Evolutionary conservation across 805 yeast genomes (phyloP).

Genomic region (Ogataea wickerhamii): DNA sequence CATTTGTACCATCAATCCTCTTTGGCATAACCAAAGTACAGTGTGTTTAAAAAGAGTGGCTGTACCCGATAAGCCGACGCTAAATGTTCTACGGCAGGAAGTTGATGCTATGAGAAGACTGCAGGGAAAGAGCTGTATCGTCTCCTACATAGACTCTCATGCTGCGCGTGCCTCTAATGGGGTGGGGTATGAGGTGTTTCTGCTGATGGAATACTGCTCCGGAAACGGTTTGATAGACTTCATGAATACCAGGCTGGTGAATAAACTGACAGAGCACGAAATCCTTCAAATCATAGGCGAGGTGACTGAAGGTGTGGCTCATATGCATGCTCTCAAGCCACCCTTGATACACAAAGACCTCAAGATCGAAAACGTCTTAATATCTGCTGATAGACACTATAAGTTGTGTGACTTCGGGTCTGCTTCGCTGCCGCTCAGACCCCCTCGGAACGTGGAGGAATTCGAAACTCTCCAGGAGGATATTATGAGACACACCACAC

Average conservation of each 20-base stretch:
- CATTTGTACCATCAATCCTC: conserved; percentile 65
- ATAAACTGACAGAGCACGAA: conserved; percentile 65
- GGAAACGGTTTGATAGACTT: conserved; percentile 74
- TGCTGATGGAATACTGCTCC: conserved; percentile 77
- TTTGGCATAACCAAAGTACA: conserved; percentile 46
- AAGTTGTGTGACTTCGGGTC: conserved; percentile 95
- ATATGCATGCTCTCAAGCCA: conserved; percentile 70
- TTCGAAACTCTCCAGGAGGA: conserved; percentile 78
- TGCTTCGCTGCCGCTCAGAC: conserved; percentile 62
- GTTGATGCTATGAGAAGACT: conserved; percentile 96
- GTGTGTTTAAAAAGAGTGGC: conserved; percentile 94
- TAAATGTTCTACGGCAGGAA: conserved; percentile 84
- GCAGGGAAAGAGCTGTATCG: conserved; percentile 74
- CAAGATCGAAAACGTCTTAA: conserved; percentile 89
- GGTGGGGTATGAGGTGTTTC: conserved; percentile 69
- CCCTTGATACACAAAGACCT: conserved; percentile 78
- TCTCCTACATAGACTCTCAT: conserved; percentile 90
- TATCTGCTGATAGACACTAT: conserved; percentile 64
- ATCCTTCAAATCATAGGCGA: conserved; percentile 66
- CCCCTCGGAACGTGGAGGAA: conserved; percentile 73
- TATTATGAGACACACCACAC: conserved; percentile 86
- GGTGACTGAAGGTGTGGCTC: conserved; percentile 68
- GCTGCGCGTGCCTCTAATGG: conserved; percentile 66
- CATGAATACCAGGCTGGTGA: conserved; percentile 68
- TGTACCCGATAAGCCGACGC: conserved; percentile 84